Evolutionary conservation across 1,284 basidiomycete genomes (phyloP), one percentile per base, ranked within the genome.

Genomic region (Grifola frondosa): DNA sequence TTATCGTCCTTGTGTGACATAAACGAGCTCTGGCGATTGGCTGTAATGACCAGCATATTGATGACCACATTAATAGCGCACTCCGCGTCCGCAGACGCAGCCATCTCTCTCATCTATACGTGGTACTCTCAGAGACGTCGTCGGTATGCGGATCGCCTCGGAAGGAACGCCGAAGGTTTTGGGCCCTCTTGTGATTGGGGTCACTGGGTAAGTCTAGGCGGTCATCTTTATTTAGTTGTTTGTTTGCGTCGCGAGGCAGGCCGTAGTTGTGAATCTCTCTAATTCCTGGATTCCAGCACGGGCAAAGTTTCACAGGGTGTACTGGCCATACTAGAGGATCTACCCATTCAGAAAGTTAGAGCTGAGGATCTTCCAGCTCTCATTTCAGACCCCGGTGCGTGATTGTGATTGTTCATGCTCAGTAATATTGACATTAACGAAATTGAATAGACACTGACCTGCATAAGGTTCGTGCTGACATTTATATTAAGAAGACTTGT

Each of bases 181-280:
- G 1, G 90, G 88, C 3, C 91, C 91, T 0, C 80, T 91, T 33
- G 78, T 94, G 0, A 78, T 95, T 40, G 84, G 88, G 13, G 64
- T 95, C 26, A 92, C 91, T 15, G 92, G 92, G 88, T 90, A 57
- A 44, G 70, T 22, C n/a, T n/a, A n/a, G n/a, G n/a, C n/a, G n/a
- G n/a, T n/a, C n/a, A n/a, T n/a, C n/a, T n/a, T n/a, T n/a, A n/a
- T n/a, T n/a, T n/a, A n/a, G n/a, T 17, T 3, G 16, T 11, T 25
- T 13, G 25, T 6, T 19, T 36, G 8, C 12, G 2, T 15, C 11
- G 5, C n/a, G 11, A 25, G 32, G 17, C 24, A 36, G 15, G 40
- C 16, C 15, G 5, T 3, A 15, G 3, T 17, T 22, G 6, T 36
- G 16, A 12, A n/a, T n/a, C n/a, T n/a, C n/a, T n/a, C n/a, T n/a